Conservation (phyloP, 441 rosid species). For the Brassica hybrid region DNA sequence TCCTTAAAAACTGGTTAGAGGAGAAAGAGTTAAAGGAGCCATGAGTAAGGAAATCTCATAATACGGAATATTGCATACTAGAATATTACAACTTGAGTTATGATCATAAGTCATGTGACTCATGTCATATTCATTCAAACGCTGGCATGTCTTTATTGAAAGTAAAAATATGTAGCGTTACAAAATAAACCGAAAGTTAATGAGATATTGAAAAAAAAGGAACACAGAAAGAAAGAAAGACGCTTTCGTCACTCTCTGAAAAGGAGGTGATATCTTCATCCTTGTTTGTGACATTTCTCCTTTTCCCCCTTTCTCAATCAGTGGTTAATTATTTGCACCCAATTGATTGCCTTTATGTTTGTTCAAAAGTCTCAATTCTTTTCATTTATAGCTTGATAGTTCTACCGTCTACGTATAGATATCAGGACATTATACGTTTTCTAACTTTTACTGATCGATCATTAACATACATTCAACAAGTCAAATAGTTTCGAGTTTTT, state of each 20-base stretch:
- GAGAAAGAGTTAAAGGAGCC: not conserved
- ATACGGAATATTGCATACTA: constrained; percentile 18
- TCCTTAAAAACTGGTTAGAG: not conserved
- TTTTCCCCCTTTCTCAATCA: constrained; percentile 32
- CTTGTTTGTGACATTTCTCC: constrained; percentile 34
- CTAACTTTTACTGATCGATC: not conserved
- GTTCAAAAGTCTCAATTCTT: not conserved
- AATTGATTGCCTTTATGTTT: not conserved
- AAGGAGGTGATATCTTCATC: constrained; percentile 37
- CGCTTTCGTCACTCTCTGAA: constrained; percentile 27
- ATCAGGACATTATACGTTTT: not conserved
- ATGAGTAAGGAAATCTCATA: constrained; percentile 5
- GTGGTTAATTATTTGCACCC: constrained; percentile 35
- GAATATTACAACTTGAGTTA: constrained; percentile 16
- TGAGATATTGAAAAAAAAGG: not conserved
- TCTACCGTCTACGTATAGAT: not conserved
- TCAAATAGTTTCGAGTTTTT: not conserved
- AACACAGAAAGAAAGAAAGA: not conserved
- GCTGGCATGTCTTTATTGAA: constrained; percentile 16
- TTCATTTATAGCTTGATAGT: not conserved
- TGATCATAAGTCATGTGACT: constrained; percentile 10
- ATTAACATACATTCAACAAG: not conserved
- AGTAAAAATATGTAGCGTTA: constrained; percentile 11
- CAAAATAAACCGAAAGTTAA: constrained; percentile 36
- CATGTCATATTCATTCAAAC: constrained; percentile 33